phyloP scores from a whole-genome alignment of 2,329 filamentous ascomycete species.

The Apiospora koreana region DNA sequence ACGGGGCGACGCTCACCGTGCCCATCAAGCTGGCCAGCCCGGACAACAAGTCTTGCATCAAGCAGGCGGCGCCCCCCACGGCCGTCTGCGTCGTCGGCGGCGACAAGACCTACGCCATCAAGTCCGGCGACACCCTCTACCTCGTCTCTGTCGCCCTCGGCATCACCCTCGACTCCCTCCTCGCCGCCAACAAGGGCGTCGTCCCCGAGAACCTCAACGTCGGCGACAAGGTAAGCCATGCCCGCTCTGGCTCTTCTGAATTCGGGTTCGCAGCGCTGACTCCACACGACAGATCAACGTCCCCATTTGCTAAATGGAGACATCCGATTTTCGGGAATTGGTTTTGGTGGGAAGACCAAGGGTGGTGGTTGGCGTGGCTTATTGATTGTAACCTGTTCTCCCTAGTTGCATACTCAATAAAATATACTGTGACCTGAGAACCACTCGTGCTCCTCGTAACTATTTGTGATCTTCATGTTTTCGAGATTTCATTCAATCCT shows the following conservation, averaged over 20 bases:
- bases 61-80: not conserved
- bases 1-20: not conserved
- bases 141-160: not conserved
- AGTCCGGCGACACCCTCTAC: not conserved
- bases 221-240: not conserved
- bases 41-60: constrained; percentile 6
- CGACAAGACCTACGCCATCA: not conserved
- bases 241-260: not conserved
- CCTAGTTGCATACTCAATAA: not conserved
- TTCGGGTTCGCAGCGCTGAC: not conserved
- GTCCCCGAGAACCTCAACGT: not conserved
- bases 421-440: not conserved
- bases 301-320: not conserved
- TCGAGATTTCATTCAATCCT: no score
- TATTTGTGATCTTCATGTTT: no score
- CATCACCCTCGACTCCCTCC: constrained; percentile 2
- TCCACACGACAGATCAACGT: not conserved
- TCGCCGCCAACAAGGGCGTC: not conserved
- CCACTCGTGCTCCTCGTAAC: not conserved
- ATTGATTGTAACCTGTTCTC: not conserved
- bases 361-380: not conserved
- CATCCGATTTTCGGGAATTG: not conserved
- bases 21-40: constrained; percentile 4
- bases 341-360: not conserved
- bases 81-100: constrained; percentile 6